These are phyloP conservation scores for Paxillus rubicundulus DNA, from an alignment of 768 basidiomycete genomes.

Conservation along the genomic window DNA sequence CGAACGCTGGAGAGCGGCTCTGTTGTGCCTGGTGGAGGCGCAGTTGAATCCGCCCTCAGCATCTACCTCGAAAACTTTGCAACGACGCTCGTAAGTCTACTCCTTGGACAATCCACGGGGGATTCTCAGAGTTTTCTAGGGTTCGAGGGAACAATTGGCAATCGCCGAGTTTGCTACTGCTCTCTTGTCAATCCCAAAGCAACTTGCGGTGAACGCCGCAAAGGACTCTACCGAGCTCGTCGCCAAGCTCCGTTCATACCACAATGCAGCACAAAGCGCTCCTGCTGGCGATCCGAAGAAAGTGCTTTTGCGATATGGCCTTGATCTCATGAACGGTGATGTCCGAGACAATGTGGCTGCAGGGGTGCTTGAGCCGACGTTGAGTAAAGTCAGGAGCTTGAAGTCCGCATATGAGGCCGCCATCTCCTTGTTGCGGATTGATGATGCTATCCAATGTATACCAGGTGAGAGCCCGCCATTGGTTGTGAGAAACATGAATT, in stretches of 20 bases:
- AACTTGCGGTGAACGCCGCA: slow-evolving; percentile 94
- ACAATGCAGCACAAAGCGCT: slow-evolving; percentile 94
- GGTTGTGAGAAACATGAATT: slow-evolving; percentile 9
- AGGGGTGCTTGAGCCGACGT: slow-evolving; percentile 92
- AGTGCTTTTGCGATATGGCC: slow-evolving; percentile 83
- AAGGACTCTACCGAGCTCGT: slow-evolving; percentile 98
- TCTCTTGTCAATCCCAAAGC: slow-evolving; percentile 93
- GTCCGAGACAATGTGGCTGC: slow-evolving; percentile 93
- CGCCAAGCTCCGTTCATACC: slow-evolving; percentile 94
- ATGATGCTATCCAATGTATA: slow-evolving; percentile 91
- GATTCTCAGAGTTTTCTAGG: slow-evolving; percentile 46
- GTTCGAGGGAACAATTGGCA: slow-evolving; percentile 95
- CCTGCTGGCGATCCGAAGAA: slow-evolving; percentile 90
- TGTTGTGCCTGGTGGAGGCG: slow-evolving; percentile 96
- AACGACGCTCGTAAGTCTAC: slow-evolving; percentile 77
- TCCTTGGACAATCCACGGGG: neutral
- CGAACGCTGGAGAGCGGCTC: slow-evolving; percentile 93
- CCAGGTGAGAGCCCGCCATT: slow-evolving; percentile 55
- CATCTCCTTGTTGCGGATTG: slow-evolving; percentile 90
- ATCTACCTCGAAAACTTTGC: slow-evolving; percentile 99
- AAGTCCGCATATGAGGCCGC: slow-evolving; percentile 98
- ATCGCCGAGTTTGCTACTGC: slow-evolving; percentile 98
- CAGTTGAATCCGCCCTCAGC: slow-evolving; percentile 94
- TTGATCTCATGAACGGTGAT: slow-evolving; percentile 92
- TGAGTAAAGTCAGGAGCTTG: slow-evolving; percentile 95